Base-by-base conservation (phyloP, 805 yeast species). In the Metschnikowia similis region DNA sequence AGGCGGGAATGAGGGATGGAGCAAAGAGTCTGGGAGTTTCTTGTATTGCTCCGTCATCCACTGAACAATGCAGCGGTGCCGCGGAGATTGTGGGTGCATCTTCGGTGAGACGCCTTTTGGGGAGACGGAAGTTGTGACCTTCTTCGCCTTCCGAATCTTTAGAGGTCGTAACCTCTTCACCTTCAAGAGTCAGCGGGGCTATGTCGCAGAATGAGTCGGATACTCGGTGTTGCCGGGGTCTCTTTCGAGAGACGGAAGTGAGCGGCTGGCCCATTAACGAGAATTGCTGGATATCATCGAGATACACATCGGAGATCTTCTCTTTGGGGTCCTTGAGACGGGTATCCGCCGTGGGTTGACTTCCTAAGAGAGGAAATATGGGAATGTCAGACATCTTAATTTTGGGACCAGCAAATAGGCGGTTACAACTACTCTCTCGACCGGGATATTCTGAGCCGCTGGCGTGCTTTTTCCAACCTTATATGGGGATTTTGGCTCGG, bases 101-200 rank as follows among this genome's bases (percentile, higher is more conserved):
- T 26, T 41, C 41, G 13, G 60, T 70, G 27, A 70, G 45, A 49
- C 77, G 64, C 48, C 75, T 60, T 45, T 72, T 72, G 2, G 76
- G 69, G 4, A 74, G 75, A 26, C 37, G 49, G 9, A 37, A 38
- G 50, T n/a, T 11, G 13, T 13, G 27, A 5, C 17, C 31, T 35
- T 43, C 28, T 8, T 16, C 46, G 13, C 32, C 17, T 11, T 30
- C 28, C n/a, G 26, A n/a, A 3, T 39, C 42, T 14, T 39, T 34
- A 3, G 42, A 41, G 10, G 30, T 21, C 5, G n/a, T 37, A 13
- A 16, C 29, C 4, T 32, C 35, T 26, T 14, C 36, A 26, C 31
- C 26, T 35, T 27, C 59, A 4, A 66, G 56, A 29, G 63, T 69
- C 35, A 49, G 45, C 34, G 44, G 56, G 26, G 38, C 38, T 42